These are phyloP conservation scores for Hibiscus mutabilis DNA, from an alignment of 345 rosid species.

Conservation along the genomic window DNA sequence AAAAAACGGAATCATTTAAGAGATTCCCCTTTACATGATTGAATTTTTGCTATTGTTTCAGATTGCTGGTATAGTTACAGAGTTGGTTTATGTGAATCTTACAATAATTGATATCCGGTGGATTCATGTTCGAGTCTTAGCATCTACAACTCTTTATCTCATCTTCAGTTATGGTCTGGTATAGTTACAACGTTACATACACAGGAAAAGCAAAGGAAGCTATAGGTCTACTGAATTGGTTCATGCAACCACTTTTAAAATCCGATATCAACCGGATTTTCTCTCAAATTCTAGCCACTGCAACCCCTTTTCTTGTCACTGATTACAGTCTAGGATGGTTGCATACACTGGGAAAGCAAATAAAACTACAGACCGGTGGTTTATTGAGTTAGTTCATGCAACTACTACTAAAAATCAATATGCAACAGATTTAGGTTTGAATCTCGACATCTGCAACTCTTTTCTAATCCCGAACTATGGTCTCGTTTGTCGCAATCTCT, in stretches of 20 bases:
- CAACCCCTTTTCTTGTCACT: neutral
- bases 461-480: neutral
- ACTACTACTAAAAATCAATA: neutral
- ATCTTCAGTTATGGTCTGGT: too few species aligned
- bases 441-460: neutral
- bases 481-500: neutral
- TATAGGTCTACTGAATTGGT: too few species aligned
- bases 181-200: too few species aligned
- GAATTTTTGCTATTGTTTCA: neutral
- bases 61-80: neutral
- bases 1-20: neutral
- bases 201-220: too few species aligned
- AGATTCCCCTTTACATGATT: neutral
- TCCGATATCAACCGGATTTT: neutral
- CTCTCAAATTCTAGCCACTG: neutral
- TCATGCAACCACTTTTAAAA: too few species aligned
- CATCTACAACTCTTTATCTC: neutral
- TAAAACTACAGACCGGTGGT: neutral
- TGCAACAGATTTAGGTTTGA: neutral
- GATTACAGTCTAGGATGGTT: neutral
- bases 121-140: neutral
- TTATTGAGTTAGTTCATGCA: neutral
- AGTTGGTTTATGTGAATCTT: neutral
- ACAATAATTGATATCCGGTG: neutral
- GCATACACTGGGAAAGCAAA: neutral